Evolutionary conservation across 345 rosid genomes (phyloP).

Genomic region (Clarkia xantiana): DNA sequence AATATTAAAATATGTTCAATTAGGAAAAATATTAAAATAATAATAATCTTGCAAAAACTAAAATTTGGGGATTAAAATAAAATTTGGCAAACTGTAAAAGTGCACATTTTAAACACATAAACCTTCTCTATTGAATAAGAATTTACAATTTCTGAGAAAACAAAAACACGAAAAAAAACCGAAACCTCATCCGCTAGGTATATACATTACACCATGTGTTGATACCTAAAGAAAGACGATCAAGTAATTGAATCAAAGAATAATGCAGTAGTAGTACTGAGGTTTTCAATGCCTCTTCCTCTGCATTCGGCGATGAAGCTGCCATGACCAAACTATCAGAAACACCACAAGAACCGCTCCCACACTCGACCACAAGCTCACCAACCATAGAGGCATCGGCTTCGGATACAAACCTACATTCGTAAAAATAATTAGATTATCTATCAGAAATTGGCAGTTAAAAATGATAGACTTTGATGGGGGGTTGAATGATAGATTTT

Average conservation of each 20-base stretch:
- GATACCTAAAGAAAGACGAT: neutral
- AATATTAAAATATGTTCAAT: too few relatives aligned
- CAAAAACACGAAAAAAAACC: neutral
- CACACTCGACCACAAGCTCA: conserved; percentile 49
- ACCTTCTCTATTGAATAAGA: conserved; percentile 8
- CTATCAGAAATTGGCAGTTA: too few relatives aligned
- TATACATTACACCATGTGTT: conserved; percentile 29
- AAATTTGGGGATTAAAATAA: too few relatives aligned
- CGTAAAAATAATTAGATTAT: too few relatives aligned
- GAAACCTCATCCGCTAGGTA: conserved; percentile 5
- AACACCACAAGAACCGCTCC: conserved; percentile 44
- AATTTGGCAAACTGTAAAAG: too few relatives aligned
- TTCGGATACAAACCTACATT: conserved; percentile 66
- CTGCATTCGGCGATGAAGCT: conserved; percentile 36
- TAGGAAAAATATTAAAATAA: too few relatives aligned
- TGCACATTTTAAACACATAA: too few relatives aligned
- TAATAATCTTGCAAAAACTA: too few relatives aligned
- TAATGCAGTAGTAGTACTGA: conserved; percentile 11
- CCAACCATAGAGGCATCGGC: conserved; percentile 72
- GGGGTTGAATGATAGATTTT: neutral
- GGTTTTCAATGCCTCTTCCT: conserved; percentile 49
- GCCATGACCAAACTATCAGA: conserved; percentile 69
- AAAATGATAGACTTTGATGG: too few relatives aligned
- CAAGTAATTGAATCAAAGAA: conserved; percentile 23
- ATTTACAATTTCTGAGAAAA: conserved; percentile 25